Evolutionary conservation across 2,329 filamentous ascomycete genomes (phyloP), one percentile per base, ranked within the genome.

Genomic region (Fusarium brachygibbosum): DNA sequence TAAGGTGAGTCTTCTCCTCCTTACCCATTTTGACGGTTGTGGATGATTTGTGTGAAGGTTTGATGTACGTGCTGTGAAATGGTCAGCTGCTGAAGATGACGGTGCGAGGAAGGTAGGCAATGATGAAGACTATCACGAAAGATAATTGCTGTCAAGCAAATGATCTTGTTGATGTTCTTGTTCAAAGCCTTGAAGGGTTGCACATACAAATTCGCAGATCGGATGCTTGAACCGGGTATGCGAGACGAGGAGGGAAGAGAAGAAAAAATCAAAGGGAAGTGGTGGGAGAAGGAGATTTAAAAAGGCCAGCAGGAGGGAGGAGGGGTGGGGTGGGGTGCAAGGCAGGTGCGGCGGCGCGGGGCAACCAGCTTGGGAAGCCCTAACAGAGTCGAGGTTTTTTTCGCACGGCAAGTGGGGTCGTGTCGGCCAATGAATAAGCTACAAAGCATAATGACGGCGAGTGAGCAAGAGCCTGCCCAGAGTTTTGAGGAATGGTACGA

Each of bases 1-100:
- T 94, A 86, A 98, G 93, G 86, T 98, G 95, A 86, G 84, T 86
- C 92, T 97, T 97, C 75, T 95, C 93, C 81, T 97, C 90, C 89
- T 93, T 98, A 93, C 94, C 79, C 79, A 80, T 80, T 76, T 79
- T 80, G 74, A 74, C 77, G 78, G 78, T 77, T 62, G 42, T 70
- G 66, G 70, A 68, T 70, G 69, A 35, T 70, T 66, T 70, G 51
- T 63, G 42, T 69, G 63, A 44, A 32, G 58, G 69, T 60, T 66
- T 69, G 66, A 72, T 65, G 57, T 60, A 68, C 63, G 67, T 75
- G 69, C 73, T 76, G 59, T 38, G 29, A 57, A 34, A 19, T 40
- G 25, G 69, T 76, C 56, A 76, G 75, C 42, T 38, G 40, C 32
- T 42, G 52, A 58, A 40, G 34, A 45, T 19, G 28, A 31, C 17